phyloP scores from a whole-genome alignment of 2,329 filamentous ascomycete genomes.

The Cryphonectria japonica region DNA sequence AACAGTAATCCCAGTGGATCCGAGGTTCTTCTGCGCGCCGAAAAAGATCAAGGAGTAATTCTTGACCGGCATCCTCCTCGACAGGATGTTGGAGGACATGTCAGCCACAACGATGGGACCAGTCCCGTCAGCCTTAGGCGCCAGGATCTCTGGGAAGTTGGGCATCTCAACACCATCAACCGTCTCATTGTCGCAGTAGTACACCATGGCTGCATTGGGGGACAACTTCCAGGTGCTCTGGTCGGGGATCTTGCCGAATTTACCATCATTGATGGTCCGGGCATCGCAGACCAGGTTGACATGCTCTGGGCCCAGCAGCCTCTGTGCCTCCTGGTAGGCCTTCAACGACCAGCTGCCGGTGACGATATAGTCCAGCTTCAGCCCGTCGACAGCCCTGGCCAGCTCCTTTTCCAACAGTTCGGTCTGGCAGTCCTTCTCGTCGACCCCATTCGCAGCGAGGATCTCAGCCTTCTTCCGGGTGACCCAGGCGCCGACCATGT shows the following conservation, averaged over 20 bases:
- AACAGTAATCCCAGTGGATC: constrained; percentile 82
- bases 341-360: constrained; percentile 92
- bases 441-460: constrained; percentile 55
- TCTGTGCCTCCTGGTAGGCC: constrained; percentile 79
- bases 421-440: constrained; percentile 56
- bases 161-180: constrained; percentile 93
- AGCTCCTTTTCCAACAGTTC: constrained; percentile 62
- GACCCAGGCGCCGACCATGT: constrained; percentile 83
- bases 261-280: constrained; percentile 69
- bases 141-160: constrained; percentile 66
- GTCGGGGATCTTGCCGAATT: constrained; percentile 83
- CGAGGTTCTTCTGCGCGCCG: constrained; percentile 93
- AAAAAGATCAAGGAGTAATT: constrained; percentile 89
- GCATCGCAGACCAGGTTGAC: constrained; percentile 80
- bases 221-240: constrained; percentile 78
- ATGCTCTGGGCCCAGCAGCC: constrained; percentile 75
- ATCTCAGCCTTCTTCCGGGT: constrained; percentile 66
- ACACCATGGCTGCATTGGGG: constrained; percentile 72
- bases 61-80: constrained; percentile 72
- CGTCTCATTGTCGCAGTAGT: constrained; percentile 93
- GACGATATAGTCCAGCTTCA: constrained; percentile 87
- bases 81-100: constrained; percentile 94
- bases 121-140: constrained; percentile 60
- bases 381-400: constrained; percentile 66
- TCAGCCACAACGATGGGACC: constrained; percentile 83